Base-by-base conservation (phyloP, 805 yeast species). In the Saturnispora bothae region DNA sequence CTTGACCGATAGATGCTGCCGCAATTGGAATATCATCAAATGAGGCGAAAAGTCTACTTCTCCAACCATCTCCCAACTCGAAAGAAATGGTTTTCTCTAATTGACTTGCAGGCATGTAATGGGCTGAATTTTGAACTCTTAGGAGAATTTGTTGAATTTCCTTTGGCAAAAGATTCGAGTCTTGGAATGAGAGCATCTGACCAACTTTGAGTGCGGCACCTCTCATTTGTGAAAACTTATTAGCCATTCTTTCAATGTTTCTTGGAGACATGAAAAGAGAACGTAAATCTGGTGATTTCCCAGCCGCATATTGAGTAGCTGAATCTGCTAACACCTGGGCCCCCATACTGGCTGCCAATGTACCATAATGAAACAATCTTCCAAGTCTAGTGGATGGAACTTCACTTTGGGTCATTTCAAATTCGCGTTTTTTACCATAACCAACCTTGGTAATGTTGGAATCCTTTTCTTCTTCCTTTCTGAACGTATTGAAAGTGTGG, bases 191-290 rank as follows among this genome's bases (percentile, higher is more conserved):
- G 59, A 92, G 64, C 81, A 92, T 75, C 61, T 92, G 98, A n/a
- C 98, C 98, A 40, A 92, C 72, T 54, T 92, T 92, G 53, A 92
- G 66, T 3, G 98, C 98, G 2, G 97, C 98, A n/a, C 98, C 98
- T 53, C 98, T 72, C 98, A 92, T 92, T 53, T 83, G 77, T 36
- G 92, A 75, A 49, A 92, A 76, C 56, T 85, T 86, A 49, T 75
- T 76, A 10, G 95, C 94, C 65, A 92, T 74, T 38, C 94, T 60
- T 50, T 89, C 95, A 31, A 92, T 77, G 57, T 89, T 92, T 14
- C 73, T 71, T 5, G 94, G 88, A 3, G 83, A 78, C 49, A 92
- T 65, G 2, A 94, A 64, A 31, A 85, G 54, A 2, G 72, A 65
- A 43, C 71, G 72, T 56, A 78, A 55, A 25, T 71, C 59, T 6